A percentile compares a stretch with the other conserved stretches of the same genome.
Conservation (phyloP, 768 basidiomycete genomes). For the Amanita rubescens region DNA sequence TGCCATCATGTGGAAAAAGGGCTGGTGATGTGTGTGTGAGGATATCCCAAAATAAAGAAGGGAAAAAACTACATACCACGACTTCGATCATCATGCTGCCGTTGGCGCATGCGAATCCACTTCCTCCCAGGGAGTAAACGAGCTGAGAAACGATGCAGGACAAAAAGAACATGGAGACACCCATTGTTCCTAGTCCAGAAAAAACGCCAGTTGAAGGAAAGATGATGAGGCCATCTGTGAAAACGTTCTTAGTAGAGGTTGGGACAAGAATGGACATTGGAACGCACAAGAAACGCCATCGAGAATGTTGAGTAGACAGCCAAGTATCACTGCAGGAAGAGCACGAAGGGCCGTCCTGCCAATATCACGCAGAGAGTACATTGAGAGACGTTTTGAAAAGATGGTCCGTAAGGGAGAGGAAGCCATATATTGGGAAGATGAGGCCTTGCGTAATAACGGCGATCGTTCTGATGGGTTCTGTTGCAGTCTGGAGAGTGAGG, state of each 20-base stretch:
- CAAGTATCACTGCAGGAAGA: constrained; percentile 82
- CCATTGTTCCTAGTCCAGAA: constrained; percentile 71
- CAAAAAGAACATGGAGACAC: constrained; percentile 94
- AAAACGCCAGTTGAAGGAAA: constrained; percentile 86
- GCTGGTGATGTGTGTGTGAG: constrained; percentile 40
- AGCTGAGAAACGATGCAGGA: constrained; percentile 79
- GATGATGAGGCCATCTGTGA: constrained; percentile 86
- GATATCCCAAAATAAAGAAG: no score
- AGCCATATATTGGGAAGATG: neutral
- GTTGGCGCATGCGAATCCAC: constrained; percentile 83
- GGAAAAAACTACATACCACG: constrained; percentile 79
- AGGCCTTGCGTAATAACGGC: neutral
- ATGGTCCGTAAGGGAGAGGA: neutral
- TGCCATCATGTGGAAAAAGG: constrained; percentile 93
- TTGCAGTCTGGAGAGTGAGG: neutral
- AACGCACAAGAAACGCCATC: constrained; percentile 87
- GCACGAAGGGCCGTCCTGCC: constrained; percentile 31
- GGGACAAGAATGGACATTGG: neutral
- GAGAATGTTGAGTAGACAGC: constrained; percentile 79
- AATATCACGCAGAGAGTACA: constrained; percentile 12
- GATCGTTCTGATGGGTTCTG: neutral
- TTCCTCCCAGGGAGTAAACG: constrained; percentile 80
- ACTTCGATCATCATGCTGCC: constrained; percentile 99
- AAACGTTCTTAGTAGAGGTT: neutral
- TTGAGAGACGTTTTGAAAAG: neutral